A percentile compares a stretch with the other conserved stretches of the same genome.
phyloP scores from a whole-genome alignment of 805 yeast species.

The Pichia heedii region DNA sequence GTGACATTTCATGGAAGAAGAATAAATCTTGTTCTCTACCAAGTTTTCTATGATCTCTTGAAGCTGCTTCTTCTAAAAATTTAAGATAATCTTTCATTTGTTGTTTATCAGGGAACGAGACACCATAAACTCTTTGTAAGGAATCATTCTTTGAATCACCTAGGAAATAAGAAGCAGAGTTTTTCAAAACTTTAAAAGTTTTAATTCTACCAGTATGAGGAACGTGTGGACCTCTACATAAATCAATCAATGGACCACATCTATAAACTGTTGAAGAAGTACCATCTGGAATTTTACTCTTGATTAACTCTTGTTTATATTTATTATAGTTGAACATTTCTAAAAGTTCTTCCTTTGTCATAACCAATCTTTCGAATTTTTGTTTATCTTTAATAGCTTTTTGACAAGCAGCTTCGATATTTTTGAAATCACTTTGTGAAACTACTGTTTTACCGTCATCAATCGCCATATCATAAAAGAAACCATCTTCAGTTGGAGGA shows the following conservation, averaged over 20 bases:
- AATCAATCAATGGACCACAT: constrained; percentile 94
- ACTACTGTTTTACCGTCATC: constrained; percentile 68
- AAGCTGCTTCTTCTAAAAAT: constrained; percentile 91
- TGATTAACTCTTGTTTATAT: constrained; percentile 83
- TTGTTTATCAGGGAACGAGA: constrained; percentile 97
- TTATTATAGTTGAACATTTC: constrained; percentile 94
- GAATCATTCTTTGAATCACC: constrained; percentile 93
- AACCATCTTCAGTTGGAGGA: constrained; percentile 97
- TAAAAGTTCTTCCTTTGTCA: constrained; percentile 85
- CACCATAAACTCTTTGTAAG: constrained; percentile 94
- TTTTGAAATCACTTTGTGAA: constrained; percentile 72
- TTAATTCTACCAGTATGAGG: constrained; percentile 96
- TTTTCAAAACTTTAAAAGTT: constrained; percentile 87
- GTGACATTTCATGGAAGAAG: constrained; percentile 92
- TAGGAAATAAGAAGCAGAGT: constrained; percentile 91
- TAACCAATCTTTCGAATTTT: constrained; percentile 84
- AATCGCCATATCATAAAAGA: constrained; percentile 92
- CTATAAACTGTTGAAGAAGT: constrained; percentile 94
- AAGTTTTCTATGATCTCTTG: constrained; percentile 92
- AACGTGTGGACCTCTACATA: constrained; percentile 96
- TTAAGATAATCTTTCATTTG: constrained; percentile 90
- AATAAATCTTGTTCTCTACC: constrained; percentile 96
- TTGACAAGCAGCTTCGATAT: constrained; percentile 78
- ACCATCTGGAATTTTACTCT: constrained; percentile 88
- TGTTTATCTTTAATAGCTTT: constrained; percentile 92